Base-by-base conservation (phyloP, 2,329 filamentous ascomycete species). In the Fusarium nisikadoi region DNA sequence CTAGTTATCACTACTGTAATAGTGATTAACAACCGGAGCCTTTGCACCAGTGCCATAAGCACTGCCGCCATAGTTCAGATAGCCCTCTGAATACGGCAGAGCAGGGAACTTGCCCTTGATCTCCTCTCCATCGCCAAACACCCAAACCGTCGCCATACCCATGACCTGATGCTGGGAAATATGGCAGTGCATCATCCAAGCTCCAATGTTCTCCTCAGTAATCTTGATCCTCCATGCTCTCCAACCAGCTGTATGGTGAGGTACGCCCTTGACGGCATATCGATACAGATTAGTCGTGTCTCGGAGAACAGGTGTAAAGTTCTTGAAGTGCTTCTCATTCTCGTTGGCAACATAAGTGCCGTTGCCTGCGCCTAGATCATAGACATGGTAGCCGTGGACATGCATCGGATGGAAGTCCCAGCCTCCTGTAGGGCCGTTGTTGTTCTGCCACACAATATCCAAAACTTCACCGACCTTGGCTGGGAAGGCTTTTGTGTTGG, bases 181-280 rank as follows among this genome's bases (percentile, higher is more conserved):
- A 76, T 91, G 89, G 69, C 89, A 91, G 76, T 91, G 89, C 69
- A 90, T 81, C 87, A 90, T 87, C 88, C 88, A 91, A 6, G 87
- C 87, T 1, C 89, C 89, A 0, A 90, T 85, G 7, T 87, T 81
- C 3, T 81, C 77, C 14, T 72, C 56, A 0, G 65, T 72, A 3
- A 86, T 77, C 8, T 81, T 75, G 2, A 91, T 78, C 14, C 90
- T 81, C 90, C 89, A 91, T 1, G 84, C 89, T 25, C 89, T 81
- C 90, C 90, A 92, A 1, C 89, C 88, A 1, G 84, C 81, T 4
- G 82, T 83, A 10, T 81, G 76, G 8, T 84, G 79, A 0, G 83
- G 77, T 5, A 70, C 70, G 0, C 83, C 84, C 29, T 81, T 82
- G 7, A 79, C 70, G 1, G 77, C 79, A 70, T 91, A 92, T 4